Base-by-base conservation (phyloP, 108 stramenopile genomes). In the Mayamaea pseudoterrestris region DNA sequence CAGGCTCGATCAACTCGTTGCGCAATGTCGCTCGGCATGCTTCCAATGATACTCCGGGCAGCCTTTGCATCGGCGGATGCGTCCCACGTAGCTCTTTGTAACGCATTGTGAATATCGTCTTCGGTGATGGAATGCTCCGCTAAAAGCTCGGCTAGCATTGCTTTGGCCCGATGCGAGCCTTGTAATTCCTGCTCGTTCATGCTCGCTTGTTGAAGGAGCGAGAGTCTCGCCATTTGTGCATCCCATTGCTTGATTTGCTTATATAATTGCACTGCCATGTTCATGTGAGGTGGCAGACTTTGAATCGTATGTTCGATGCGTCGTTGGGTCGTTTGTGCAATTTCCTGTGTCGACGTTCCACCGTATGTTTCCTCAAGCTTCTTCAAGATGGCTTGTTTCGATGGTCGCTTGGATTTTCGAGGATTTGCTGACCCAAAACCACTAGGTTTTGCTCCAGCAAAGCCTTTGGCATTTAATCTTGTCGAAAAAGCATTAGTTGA, bases 41-140 rank as follows among this genome's bases (percentile, higher is more conserved):
- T 64, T 24, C 76, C 76, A 14, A 71, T 76, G 37, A 74, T 62
- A 6, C 72, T 63, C 4, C 59, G 44, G 2, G 65, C 72, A 17
- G 70, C 73, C 42, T 83, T 83, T 27, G 81, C 81, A 68, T 78
- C 77, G 11, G 81, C 81, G 22, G 60, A 63, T n/a, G 81, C 81
- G 69, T 83, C 74, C 81, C 81, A 83, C 2, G 81, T 83, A 16
- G 60, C 50, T 27, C 44, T 50, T 68, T 83, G 81, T 32, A 69
- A 69, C 3, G 69, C 14, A 42, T 78, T 78, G 43, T 78, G 81
- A 1, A 83, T 35, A 48, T 83, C 72, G 5, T 48, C 52, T 22
- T 58, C 66, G 0, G 57, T 40, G n/a, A 63, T 16, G 5, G 47
- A 12, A 35, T 76, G 56, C 25, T 69, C 63, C 16, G 48, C 28